Evolutionary conservation across 73 alveolate species (phyloP).

Genomic region (Uronychia binucleata): DNA sequence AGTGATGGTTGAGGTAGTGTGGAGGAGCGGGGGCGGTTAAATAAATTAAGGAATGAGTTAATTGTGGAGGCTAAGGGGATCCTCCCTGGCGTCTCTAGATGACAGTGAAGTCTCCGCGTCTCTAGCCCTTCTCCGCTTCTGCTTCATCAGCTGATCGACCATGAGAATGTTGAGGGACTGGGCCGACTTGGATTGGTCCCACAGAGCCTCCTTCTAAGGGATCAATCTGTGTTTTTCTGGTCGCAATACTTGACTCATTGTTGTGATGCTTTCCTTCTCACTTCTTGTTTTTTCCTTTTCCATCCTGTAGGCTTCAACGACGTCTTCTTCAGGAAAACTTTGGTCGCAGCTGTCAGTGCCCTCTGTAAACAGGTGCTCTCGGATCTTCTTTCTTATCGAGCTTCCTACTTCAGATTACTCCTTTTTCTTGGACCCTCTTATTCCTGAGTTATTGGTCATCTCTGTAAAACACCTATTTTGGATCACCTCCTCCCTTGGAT

Average conservation of each 20-base stretch:
- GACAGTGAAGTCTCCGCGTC: not conserved
- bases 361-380: not conserved
- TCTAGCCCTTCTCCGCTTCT: not conserved
- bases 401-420: not conserved
- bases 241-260: not conserved
- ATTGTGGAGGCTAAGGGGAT: no score
- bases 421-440: not conserved
- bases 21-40: not conserved
- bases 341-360: not conserved
- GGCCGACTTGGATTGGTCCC: not conserved
- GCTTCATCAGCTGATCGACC: not conserved
- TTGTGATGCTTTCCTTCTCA: not conserved
- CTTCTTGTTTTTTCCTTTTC: not conserved
- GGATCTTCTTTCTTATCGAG: not conserved
- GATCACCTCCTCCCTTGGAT: not conserved
- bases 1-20: not conserved
- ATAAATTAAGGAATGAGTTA: no score
- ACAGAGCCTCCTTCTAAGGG: not conserved
- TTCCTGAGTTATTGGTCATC: not conserved
- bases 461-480: not conserved
- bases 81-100: no score
- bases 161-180: not conserved
- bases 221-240: not conserved
- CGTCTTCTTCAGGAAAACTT: not conserved
- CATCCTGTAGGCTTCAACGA: not conserved